Base-by-base conservation (phyloP, 1,139 yeast species). In the Candida sanyaensis region DNA sequence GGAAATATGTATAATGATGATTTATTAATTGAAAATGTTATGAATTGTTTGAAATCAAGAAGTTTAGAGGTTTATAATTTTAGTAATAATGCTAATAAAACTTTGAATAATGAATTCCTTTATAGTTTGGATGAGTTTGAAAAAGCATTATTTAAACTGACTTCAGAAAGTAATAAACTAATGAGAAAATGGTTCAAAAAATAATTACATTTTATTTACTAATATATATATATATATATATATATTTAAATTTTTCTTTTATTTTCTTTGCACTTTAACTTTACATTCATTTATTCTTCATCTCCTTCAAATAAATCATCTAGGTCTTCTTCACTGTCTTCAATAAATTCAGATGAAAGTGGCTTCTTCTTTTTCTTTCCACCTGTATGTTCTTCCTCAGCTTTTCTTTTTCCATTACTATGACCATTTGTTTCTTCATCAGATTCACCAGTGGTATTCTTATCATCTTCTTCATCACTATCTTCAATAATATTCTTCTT, bases 51-150 rank as follows among this genome's bases (percentile, higher is more conserved):
- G 43, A 78, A 81, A 48, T 80, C 77, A 46, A 71, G 98, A 39
- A 80, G 92, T 0, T 79, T 81, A 51, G 86, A 82, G 58, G 82
- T 91, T 38, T 84, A 85, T 59, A 91, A 86, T 60, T 81, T 75
- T 58, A 92, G 96, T 2, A 78, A 76, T 49, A 83, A 83, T 54
- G 73, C 81, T 33, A 63, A 65, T 50, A 73, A 71, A 47, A 75
- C 67, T 53, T 60, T 73, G 13, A 73, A 66, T 50, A 71, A 69
- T 46, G 80, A 77, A 37, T 87, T 88, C 56, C 60, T 86, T 47
- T 71, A 78, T 53, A 81, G 84, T 11, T 70, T 90, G 54, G 97
- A 91, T 61, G 93, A 85, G 59, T 86, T 81, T 62, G 97, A 90
- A 59, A 81, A 79, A 61, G 66, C 65, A 41, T 59, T 89, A 47